Percentiles rank a stretch among this genome's conserved stretches.
Conservation (phyloP, 306 rosid genomes). For the Lupinus albus region DNA sequence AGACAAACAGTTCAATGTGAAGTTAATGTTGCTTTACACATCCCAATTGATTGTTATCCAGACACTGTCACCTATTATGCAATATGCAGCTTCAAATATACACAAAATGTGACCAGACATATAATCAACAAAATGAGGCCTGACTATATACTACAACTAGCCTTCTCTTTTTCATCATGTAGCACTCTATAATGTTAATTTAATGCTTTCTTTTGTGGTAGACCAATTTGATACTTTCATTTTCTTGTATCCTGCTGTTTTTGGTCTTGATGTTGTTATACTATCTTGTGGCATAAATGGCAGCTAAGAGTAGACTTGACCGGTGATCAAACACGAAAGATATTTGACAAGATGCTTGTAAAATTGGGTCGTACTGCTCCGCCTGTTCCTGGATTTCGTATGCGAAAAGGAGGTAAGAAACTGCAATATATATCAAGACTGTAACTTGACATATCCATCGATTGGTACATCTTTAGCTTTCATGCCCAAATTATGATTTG, state of each 20-base stretch:
- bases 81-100: constrained; percentile 8
- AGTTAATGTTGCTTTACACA: constrained; percentile 8
- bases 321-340: constrained; percentile 70
- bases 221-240: constrained; percentile 18
- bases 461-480: constrained; percentile 30
- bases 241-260: constrained; percentile 22
- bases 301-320: constrained; percentile 78
- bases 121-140: constrained; percentile 20
- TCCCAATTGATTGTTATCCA: constrained; percentile 10
- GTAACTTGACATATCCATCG: background rate
- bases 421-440: constrained; percentile 24
- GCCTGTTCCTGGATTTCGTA: constrained; percentile 85
- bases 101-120: constrained; percentile 15
- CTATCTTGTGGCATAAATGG: constrained; percentile 35
- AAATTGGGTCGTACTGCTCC: constrained; percentile 76
- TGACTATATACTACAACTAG: constrained; percentile 1
- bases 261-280: constrained; percentile 12
- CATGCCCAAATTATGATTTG: constrained; percentile 26
- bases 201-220: constrained; percentile 6
- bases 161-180: constrained; percentile 1
- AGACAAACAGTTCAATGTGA: constrained; percentile 1
- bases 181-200: constrained; percentile 15
- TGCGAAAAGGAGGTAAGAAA: constrained; percentile 78
- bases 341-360: constrained; percentile 61
- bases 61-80: background rate